Evolutionary conservation across 2,329 filamentous ascomycete genomes (phyloP).

Genomic region (Sclerotinia subarctica): DNA sequence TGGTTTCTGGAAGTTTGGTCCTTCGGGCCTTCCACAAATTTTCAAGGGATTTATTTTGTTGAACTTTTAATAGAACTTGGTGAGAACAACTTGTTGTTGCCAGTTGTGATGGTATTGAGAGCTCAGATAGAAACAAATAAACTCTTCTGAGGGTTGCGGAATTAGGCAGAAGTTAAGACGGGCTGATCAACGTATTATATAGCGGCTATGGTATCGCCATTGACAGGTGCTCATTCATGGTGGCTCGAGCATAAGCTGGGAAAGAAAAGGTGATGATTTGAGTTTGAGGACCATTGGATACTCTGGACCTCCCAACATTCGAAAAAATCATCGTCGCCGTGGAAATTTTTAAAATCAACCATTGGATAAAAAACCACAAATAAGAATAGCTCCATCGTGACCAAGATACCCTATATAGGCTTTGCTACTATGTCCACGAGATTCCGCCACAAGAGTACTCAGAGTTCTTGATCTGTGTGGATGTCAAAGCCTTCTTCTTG

Average conservation of each 20-base stretch:
- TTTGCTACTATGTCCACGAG: not conserved
- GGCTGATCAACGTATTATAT: not conserved
- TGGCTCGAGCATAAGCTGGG: slow-evolving; percentile 2
- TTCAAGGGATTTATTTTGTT: too few relatives aligned
- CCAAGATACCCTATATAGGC: not conserved
- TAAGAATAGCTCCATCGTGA: not conserved
- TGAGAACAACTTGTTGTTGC: slow-evolving; percentile 8
- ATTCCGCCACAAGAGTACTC: not conserved
- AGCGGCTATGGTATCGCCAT: slow-evolving; percentile 4
- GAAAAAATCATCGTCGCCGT: too few relatives aligned
- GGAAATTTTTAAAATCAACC: slow-evolving; percentile 6
- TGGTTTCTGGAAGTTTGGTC: not conserved
- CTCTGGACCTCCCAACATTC: slow-evolving; percentile 4
- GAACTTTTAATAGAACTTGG: not conserved
- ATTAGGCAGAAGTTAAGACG: not conserved
- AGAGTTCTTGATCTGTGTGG: not conserved
- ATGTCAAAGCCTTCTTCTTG: not conserved
- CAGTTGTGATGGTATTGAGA: not conserved
- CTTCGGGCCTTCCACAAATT: not conserved
- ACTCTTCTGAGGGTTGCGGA: not conserved
- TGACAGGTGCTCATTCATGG: not conserved
- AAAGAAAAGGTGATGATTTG: not conserved
- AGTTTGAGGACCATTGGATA: slow-evolving; percentile 11
- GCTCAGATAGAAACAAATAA: not conserved
- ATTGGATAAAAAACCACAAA: not conserved